Evolutionary conservation across 2,329 filamentous ascomycete species (phyloP), one percentile per base, ranked within the genome.

Genomic region (Colletotrichum sublineola): DNA sequence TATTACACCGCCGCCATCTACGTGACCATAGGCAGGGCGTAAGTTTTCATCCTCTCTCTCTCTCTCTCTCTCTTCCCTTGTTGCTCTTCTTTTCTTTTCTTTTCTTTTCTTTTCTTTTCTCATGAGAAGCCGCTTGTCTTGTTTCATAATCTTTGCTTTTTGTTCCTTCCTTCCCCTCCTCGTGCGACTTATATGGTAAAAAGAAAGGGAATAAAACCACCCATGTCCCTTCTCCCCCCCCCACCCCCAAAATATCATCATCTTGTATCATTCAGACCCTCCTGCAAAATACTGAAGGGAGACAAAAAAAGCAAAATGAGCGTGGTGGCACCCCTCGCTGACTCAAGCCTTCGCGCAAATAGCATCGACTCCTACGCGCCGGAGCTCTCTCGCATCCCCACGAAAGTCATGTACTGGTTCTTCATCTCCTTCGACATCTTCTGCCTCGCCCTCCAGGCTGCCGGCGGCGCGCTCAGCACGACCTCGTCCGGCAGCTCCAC

Each of bases 1-100:
- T 84, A 82, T 75, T 84, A 89, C 86, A 75, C 88, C 38, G 91
- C 91, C 0, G 89, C 89, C 71, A 90, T 93, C 77, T 93, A 93
- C 78, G 86, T 93, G 66, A 91, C 89, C 40, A 84, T 92, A 40
- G 81, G 80, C 74, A 82, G 82, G 74, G 76, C 80, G 81, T 83
- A 57, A 75, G 79, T 75, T 20, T 2, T 38, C 7, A 14, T 36
- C 52, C 36, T 29, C 14, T n/a, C 1, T n/a, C 20, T 11, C 33
- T 36, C 7, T 36, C 3, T 9, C 36, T 15, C 7, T 15, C 40
- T 42, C 15, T 20, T 20, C 15, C 15, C 42, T 6, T 11, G 1
- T 44, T 7, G 18, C 15, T 18, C 20, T 20, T 6, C 20, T 6
- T 44, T 20, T 7, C 2, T 24, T 46, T 42, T 24, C 3, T 6